Percentiles rank a stretch among this genome's conserved stretches.
phyloP scores from a whole-genome alignment of 768 basidiomycete species.

The Trametes gibbosa region DNA sequence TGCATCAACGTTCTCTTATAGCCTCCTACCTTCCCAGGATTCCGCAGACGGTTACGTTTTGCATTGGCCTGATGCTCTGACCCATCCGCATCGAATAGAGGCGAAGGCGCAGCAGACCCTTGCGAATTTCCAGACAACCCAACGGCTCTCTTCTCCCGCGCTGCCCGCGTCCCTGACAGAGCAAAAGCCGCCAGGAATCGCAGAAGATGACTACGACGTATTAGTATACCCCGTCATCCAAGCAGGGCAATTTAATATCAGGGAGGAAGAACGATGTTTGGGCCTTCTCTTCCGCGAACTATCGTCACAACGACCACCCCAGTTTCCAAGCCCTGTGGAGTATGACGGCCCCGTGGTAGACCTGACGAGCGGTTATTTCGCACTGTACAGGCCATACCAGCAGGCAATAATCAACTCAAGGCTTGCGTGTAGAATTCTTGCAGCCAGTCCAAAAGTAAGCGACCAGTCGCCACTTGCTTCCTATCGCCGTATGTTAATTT shows the following conservation, averaged over 20 bases:
- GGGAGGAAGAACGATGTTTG: slow-evolving; percentile 77
- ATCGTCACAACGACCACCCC: slow-evolving; percentile 15
- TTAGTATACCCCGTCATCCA: slow-evolving; percentile 82
- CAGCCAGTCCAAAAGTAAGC: slow-evolving; percentile 80
- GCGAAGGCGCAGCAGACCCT: slow-evolving; percentile 55
- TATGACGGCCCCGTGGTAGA: slow-evolving; percentile 54
- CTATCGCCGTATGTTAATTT: neutral
- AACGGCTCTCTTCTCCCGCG: slow-evolving; percentile 16
- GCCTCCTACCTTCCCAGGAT: slow-evolving; percentile 35
- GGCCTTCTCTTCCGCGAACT: slow-evolving; percentile 56
- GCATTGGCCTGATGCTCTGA: slow-evolving; percentile 63
- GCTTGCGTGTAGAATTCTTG: slow-evolving; percentile 69
- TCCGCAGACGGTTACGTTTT: slow-evolving; percentile 45
- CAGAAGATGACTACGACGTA: slow-evolving; percentile 37
- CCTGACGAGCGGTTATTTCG: slow-evolving; percentile 95
- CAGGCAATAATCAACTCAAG: slow-evolving; percentile 59
- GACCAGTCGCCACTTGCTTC: neutral
- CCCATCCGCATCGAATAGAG: slow-evolving; percentile 71
- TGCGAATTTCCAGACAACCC: slow-evolving; percentile 53
- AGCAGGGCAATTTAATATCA: slow-evolving; percentile 81
- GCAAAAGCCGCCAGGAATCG: neutral
- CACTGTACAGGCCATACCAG: slow-evolving; percentile 79
- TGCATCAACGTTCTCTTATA: slow-evolving; percentile 73
- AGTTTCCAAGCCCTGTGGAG: neutral
- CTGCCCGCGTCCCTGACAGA: neutral